Percentiles rank a stretch among this genome's conserved stretches.
Conservation (phyloP, 768 basidiomycete species). For the Suillus placidus region DNA sequence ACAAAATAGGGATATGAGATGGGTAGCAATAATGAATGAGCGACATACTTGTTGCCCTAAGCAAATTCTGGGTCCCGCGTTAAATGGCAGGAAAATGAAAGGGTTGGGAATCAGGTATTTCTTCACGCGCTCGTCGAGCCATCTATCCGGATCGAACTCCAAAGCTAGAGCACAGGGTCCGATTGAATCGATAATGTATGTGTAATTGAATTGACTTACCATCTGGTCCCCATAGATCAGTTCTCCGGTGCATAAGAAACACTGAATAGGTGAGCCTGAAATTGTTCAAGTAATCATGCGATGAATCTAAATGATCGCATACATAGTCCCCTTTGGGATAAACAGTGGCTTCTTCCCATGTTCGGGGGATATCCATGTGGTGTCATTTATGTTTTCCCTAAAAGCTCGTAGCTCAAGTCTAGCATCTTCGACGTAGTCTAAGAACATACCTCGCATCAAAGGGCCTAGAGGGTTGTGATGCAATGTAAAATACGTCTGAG, state of each 20-base stretch:
- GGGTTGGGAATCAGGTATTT: slow-evolving; percentile 42
- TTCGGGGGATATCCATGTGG: slow-evolving; percentile 26
- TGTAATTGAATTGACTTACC: slow-evolving; percentile 14
- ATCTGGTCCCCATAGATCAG: slow-evolving; percentile 42
- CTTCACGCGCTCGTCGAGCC: slow-evolving; percentile 39
- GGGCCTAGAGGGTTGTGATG: slow-evolving; percentile 25
- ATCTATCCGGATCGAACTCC: slow-evolving; percentile 44
- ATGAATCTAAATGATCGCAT: slow-evolving; percentile 1
- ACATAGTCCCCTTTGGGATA: slow-evolving; percentile 28
- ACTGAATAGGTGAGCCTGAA: slow-evolving; percentile 31
- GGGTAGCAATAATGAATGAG: slow-evolving; percentile 14
- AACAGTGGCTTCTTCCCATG: slow-evolving; percentile 32
- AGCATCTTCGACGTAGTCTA: neutral
- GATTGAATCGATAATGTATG: neutral
- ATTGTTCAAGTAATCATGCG: neutral
- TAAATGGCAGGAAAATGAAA: slow-evolving; percentile 46
- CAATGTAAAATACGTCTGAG: neutral
- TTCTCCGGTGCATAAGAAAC: slow-evolving; percentile 40
- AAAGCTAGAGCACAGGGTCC: slow-evolving; percentile 16
- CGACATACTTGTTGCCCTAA: slow-evolving; percentile 39
- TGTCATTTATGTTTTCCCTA: slow-evolving; percentile 28
- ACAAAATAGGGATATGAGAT: neutral
- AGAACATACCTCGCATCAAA: slow-evolving; percentile 34
- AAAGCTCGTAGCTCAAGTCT: neutral
- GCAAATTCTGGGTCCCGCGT: slow-evolving; percentile 43